Percentiles rank a stretch among this genome's conserved stretches.
phyloP scores from a whole-genome alignment of 2,329 filamentous ascomycete genomes.

The Tolypocladium sp. region DNA sequence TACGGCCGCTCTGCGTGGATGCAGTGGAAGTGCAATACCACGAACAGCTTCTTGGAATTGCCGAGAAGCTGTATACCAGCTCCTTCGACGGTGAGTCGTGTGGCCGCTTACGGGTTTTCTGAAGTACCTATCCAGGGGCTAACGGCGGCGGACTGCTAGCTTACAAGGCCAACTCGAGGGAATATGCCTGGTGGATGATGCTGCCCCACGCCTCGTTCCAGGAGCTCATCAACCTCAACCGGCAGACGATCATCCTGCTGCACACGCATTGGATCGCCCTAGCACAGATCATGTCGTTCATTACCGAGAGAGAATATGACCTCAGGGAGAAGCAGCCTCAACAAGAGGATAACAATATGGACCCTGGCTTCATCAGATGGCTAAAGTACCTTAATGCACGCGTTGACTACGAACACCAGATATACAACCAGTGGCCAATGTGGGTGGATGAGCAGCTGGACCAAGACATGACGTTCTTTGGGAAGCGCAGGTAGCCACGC shows the following conservation, averaged over 20 bases:
- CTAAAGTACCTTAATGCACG: conserved; percentile 39
- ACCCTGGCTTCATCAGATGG: conserved; percentile 39
- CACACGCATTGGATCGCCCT: conserved; percentile 46
- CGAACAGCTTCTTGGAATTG: conserved; percentile 33
- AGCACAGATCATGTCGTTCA: conserved; percentile 43
- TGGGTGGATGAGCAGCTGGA: conserved; percentile 45
- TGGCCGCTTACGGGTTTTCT: not conserved
- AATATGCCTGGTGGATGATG: conserved; percentile 51
- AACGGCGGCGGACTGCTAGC: conserved; percentile 20
- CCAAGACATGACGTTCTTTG: conserved; percentile 35
- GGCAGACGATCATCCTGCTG: conserved; percentile 37
- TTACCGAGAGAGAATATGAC: conserved; percentile 31
- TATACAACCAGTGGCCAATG: conserved; percentile 42
- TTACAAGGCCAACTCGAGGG: conserved; percentile 37
- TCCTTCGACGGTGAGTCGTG: conserved; percentile 40
- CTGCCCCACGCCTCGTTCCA: conserved; percentile 43
- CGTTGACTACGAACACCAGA: conserved; percentile 32
- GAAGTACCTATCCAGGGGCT: not conserved
- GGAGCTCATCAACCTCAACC: conserved; percentile 35
- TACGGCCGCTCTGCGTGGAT: conserved; percentile 34
- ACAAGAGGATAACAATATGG: conserved; percentile 15
- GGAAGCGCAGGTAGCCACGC: conserved; percentile 12
- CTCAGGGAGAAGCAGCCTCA: conserved; percentile 18
- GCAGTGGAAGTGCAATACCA: conserved; percentile 37
- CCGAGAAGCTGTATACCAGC: conserved; percentile 41